Base-by-base conservation (phyloP, 2,329 filamentous ascomycete species). In the Penicillium polonicum region DNA sequence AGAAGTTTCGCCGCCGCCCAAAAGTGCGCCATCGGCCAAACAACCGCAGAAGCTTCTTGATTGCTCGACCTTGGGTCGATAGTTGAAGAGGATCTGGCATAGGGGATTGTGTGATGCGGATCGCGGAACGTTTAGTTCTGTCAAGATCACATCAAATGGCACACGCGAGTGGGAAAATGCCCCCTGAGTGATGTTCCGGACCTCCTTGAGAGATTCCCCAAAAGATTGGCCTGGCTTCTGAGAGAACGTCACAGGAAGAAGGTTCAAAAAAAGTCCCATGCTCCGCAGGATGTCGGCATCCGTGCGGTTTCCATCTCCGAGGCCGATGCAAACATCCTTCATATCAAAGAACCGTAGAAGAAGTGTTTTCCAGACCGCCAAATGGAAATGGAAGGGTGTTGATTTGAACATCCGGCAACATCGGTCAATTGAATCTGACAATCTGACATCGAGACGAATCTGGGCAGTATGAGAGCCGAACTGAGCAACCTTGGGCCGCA, bases 41-140 rank as follows among this genome's bases (percentile, higher is more conserved):
- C 57, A 60, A 7, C 62, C 61, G 27, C 65, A 64, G 29, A 66
- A 64, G 21, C 35, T 68, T 48, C 70, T 59, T 43, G 67, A 70
- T 45, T 74, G 69, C 4, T 70, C 60, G 4, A 62, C 56, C 0
- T 68, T 69, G 31, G 73, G 72, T 6, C 78, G 72, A 62, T 83
- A 83, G 65, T 83, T 75, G 39, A 83, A 61, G 21, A 78, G 75
- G 0, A 69, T 74, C 63, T 85, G 83, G 70, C 83, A 84, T 0
- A 85, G 36, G 0, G 83, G 82, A 33, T 60, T 76, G 49, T 78
- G 62, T 0, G 69, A 58, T 0, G 74, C 55, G 0, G 79, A 78
- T 1, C 80, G 68, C 0, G 72, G 60, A 0, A 79, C 71, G 3
- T 72, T 66, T 1, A 85, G 68, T 27, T 80, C 69, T 0, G 77